Base-by-base conservation (phyloP, 179 eudicot genomes). In the Vitellaria paradoxa region DNA sequence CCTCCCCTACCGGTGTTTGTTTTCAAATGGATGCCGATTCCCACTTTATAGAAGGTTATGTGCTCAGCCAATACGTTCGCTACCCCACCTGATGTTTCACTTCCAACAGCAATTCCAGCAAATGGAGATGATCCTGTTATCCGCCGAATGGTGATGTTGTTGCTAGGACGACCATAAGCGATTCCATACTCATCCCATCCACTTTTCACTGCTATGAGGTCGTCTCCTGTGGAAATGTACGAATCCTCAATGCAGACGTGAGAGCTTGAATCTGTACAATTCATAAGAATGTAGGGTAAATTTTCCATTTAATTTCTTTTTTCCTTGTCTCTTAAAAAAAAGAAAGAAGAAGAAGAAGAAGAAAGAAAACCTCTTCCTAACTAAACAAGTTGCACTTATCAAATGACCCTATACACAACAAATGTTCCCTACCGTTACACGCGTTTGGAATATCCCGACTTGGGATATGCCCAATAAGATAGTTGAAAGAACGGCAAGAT, bases 141-240 rank as follows among this genome's bases (percentile, higher is more conserved):
- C 69, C 97, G 83, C 9, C 97, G 81, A 75, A 93, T 84, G 53
- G 95, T 93, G 79, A 93, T 90, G 85, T 80, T 78, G 9, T 76
- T 83, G 85, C 97, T 90, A 26, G 97, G 92, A 70, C 87, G 91
- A 15, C 83, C 82, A 46, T 80, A 90, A 15, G 91, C 82, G 30
- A 93, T 88, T 17, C 99, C 97, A 6, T 95, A 93, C 76, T 93
- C 91, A 76, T 95, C 99, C 99, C 99, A 95, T 13, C 99, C 99
- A 61, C 97, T 93, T 81, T 95, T 95, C 40, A 95, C 83, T 23
- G 95, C 97, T 49, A 95, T 83, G 9, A 95, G 90, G 80, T 93
- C 99, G 68, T 95, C 97, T 2, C 99, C 99, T 0, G 87, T 90
- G 1, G 97, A 88, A 64, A 93, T 93, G 86, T 85, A 87, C 4